A percentile compares a stretch with the other conserved stretches of the same genome.
phyloP scores from a whole-genome alignment of 1,284 basidiomycete genomes.

The Ustanciosporium gigantosporum region DNA sequence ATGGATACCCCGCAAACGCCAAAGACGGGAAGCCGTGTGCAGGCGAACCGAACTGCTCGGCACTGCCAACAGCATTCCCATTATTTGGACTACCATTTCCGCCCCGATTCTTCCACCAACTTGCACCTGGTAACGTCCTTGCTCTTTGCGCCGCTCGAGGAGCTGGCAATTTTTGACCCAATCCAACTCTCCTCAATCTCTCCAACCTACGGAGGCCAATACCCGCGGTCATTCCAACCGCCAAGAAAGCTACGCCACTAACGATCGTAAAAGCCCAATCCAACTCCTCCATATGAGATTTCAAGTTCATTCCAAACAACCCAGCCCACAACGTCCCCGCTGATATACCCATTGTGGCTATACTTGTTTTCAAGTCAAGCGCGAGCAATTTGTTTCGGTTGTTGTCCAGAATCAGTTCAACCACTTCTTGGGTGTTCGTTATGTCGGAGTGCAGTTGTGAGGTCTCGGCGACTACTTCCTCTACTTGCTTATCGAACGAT shows the following conservation, averaged over 20 bases:
- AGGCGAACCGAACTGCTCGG: no score
- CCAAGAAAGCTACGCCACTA: slow-evolving; percentile 21
- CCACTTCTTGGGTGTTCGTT: slow-evolving; percentile 93
- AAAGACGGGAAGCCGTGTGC: no score
- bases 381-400: slow-evolving; percentile 91
- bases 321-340: slow-evolving; percentile 90
- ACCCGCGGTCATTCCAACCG: slow-evolving; percentile 25
- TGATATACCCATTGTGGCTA: slow-evolving; percentile 87
- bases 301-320: slow-evolving; percentile 85
- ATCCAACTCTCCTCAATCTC: slow-evolving; percentile 34
- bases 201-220: slow-evolving; percentile 36
- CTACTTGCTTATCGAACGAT: slow-evolving; percentile 78
- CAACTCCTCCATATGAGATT: slow-evolving; percentile 41
- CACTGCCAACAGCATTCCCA: no score
- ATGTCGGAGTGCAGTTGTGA: slow-evolving; percentile 64
- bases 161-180: slow-evolving; percentile 8
- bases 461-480: slow-evolving; percentile 51
- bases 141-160: no score
- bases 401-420: slow-evolving; percentile 93
- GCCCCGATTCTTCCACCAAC: no score
- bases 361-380: slow-evolving; percentile 88
- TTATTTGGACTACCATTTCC: no score
- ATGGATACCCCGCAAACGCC: no score
- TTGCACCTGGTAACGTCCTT: no score
- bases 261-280: slow-evolving; percentile 43